phyloP scores from a whole-genome alignment of 495 filamentous ascomycete species.

The Lasiosphaeris hirsuta region DNA sequence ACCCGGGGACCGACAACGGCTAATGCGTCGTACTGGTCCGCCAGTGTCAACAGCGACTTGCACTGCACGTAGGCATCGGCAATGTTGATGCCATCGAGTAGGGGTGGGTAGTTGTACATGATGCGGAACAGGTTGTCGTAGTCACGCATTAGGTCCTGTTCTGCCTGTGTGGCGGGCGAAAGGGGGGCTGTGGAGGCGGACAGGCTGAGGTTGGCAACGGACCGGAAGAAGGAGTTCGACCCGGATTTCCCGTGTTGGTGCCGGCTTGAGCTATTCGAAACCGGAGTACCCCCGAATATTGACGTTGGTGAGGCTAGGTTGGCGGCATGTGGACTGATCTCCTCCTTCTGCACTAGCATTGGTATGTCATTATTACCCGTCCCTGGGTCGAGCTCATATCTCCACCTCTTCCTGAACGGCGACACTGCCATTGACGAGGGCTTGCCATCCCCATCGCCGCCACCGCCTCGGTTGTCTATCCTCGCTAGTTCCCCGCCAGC shows the following conservation, averaged over 20 bases:
- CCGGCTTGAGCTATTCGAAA: slow-evolving; percentile 23
- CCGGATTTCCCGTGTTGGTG: slow-evolving; percentile 35
- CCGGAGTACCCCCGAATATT: slow-evolving; percentile 40
- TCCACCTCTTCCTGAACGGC: slow-evolving; percentile 63
- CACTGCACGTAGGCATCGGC: slow-evolving; percentile 88
- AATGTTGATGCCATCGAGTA: slow-evolving; percentile 78
- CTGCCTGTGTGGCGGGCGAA: slow-evolving; percentile 45
- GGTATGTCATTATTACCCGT: slow-evolving; percentile 73
- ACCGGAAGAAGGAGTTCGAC: slow-evolving; percentile 75
- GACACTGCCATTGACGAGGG: slow-evolving; percentile 12
- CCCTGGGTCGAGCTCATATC: slow-evolving; percentile 81
- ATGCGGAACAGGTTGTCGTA: slow-evolving; percentile 92
- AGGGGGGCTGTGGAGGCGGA: slow-evolving; percentile 26
- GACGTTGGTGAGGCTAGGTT: slow-evolving; percentile 29
- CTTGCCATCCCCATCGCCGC: slow-evolving; percentile 12
- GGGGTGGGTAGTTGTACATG: slow-evolving; percentile 86
- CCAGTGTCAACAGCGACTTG: slow-evolving; percentile 77
- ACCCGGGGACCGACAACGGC: slow-evolving; percentile 83
- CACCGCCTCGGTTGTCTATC: slow-evolving; percentile 24
- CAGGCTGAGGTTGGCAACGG: slow-evolving; percentile 73
- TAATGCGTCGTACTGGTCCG: slow-evolving; percentile 89
- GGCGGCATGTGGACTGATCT: slow-evolving; percentile 19
- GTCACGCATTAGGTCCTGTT: slow-evolving; percentile 73
- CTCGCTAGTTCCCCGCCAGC: slow-evolving; percentile 30
- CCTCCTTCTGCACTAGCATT: slow-evolving; percentile 81